Evolutionary conservation across 2,329 filamentous ascomycete species (phyloP).

Genomic region (Trichoderma sp.): DNA sequence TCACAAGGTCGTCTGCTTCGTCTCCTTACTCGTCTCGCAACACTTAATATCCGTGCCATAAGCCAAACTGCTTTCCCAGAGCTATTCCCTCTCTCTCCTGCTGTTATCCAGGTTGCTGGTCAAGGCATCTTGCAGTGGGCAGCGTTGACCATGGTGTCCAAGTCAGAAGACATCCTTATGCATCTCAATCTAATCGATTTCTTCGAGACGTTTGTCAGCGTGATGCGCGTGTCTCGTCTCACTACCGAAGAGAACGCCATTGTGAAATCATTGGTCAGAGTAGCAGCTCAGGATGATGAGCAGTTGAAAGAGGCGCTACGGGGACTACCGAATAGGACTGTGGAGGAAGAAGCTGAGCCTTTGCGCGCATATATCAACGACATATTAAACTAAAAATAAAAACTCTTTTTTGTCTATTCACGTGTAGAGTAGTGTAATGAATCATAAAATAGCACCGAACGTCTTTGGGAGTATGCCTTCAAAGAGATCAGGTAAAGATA

Average conservation of each 20-base stretch:
- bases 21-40: slow-evolving; percentile 49
- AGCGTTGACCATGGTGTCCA: slow-evolving; percentile 51
- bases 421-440: not conserved
- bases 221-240: slow-evolving; percentile 44
- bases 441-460: not conserved
- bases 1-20: slow-evolving; percentile 54
- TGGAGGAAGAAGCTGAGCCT: slow-evolving; percentile 51
- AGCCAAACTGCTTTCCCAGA: slow-evolving; percentile 38
- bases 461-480: not conserved
- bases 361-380: slow-evolving; percentile 46
- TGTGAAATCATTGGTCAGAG: slow-evolving; percentile 41
- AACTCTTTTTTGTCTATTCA: not conserved
- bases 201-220: slow-evolving; percentile 49
- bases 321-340: slow-evolving; percentile 47
- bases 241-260: slow-evolving; percentile 36
- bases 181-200: slow-evolving; percentile 53
- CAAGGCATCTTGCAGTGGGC: slow-evolving; percentile 51
- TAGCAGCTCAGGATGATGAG: slow-evolving; percentile 41
- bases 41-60: slow-evolving; percentile 45
- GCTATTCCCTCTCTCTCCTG: slow-evolving; percentile 29
- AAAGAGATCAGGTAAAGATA: slow-evolving; percentile 36
- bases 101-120: slow-evolving; percentile 27
- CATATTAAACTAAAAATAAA: slow-evolving; percentile 34
- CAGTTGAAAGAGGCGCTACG: slow-evolving; percentile 40
- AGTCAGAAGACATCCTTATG: slow-evolving; percentile 51